phyloP scores from a whole-genome alignment of 192 early-diverging fungal species.

The Cetraspora pellucida region DNA sequence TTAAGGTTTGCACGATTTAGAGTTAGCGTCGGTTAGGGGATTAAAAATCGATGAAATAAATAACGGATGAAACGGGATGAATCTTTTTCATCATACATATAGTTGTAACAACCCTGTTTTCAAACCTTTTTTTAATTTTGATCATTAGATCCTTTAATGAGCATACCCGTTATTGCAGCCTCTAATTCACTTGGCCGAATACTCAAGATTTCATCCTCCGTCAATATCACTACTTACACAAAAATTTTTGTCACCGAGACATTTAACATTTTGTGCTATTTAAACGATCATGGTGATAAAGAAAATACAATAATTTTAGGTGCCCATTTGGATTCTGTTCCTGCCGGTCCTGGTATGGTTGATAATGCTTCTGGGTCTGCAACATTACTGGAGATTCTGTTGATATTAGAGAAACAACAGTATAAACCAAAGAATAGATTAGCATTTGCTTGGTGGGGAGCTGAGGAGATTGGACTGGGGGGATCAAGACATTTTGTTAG shows the following conservation, averaged over 20 bases:
- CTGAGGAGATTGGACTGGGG: slow-evolving; percentile 70
- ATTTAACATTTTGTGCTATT: slow-evolving; percentile 65
- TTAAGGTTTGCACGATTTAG: too few relatives aligned
- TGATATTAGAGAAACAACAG: slow-evolving; percentile 49
- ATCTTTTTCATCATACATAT: too few relatives aligned
- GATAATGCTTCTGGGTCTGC: slow-evolving; percentile 70
- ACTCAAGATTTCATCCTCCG: slow-evolving; percentile 34
- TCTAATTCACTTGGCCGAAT: slow-evolving; percentile 61
- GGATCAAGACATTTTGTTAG: slow-evolving; percentile 66
- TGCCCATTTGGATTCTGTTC: slow-evolving; percentile 70
- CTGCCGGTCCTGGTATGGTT: slow-evolving; percentile 69
- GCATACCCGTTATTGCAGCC: slow-evolving; percentile 60
- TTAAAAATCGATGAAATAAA: too few relatives aligned
- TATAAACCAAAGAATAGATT: slow-evolving; percentile 58
- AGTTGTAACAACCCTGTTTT: too few relatives aligned
- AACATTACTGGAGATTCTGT: slow-evolving; percentile 60
- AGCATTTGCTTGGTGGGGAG: slow-evolving; percentile 76
- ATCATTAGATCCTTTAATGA: slow-evolving; percentile 40
- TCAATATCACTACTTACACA: slow-evolving; percentile 52
- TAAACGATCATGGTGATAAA: slow-evolving; percentile 46
- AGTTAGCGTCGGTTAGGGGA: too few relatives aligned
- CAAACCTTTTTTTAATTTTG: background rate
- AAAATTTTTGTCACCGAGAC: slow-evolving; percentile 58
- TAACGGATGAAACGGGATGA: too few relatives aligned
- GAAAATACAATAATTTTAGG: slow-evolving; percentile 61